phyloP scores from a whole-genome alignment of 106 monocot genomes.

The Acorus calamus region DNA sequence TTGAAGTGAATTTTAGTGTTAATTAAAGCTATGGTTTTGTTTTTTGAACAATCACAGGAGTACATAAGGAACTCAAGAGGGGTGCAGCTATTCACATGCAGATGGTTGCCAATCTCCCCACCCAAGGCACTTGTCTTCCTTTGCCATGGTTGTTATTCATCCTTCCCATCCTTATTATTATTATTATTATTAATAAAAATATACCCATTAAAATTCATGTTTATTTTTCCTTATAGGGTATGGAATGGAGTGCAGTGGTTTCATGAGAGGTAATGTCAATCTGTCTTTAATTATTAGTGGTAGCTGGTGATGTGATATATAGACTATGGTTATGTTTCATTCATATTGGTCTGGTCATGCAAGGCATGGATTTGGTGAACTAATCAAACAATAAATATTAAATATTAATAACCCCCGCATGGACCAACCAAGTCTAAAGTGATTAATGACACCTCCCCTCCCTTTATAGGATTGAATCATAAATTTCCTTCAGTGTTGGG shows the following conservation, averaged over 20 bases:
- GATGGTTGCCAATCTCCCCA: conserved; percentile 63
- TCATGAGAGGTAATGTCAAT: conserved; percentile 58
- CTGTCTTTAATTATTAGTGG: background rate
- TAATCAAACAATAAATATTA: too few species aligned
- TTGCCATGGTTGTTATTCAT: conserved; percentile 56
- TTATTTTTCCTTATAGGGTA: conserved; percentile 32
- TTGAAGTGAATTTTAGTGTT: too few species aligned
- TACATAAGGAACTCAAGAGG: conserved; percentile 79
- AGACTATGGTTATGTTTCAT: too few species aligned
- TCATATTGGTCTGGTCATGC: too few species aligned
- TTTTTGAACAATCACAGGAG: conserved; percentile 24
- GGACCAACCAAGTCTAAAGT: too few species aligned
- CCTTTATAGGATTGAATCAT: too few species aligned
- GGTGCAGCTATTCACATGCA: conserved; percentile 77
- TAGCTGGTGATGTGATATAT: too few species aligned
- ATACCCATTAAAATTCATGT: background rate
- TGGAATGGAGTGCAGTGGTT: conserved; percentile 77
- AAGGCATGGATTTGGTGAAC: too few species aligned
- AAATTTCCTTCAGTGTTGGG: too few species aligned
- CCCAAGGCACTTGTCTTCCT: conserved; percentile 89
- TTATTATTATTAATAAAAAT: background rate
- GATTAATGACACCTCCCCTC: too few species aligned
- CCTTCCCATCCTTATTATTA: background rate
- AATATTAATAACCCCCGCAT: too few species aligned
- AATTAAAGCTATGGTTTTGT: too few species aligned